Conservation (phyloP, 2,329 filamentous ascomycete genomes). For the Tolypocladium amazonense region DNA sequence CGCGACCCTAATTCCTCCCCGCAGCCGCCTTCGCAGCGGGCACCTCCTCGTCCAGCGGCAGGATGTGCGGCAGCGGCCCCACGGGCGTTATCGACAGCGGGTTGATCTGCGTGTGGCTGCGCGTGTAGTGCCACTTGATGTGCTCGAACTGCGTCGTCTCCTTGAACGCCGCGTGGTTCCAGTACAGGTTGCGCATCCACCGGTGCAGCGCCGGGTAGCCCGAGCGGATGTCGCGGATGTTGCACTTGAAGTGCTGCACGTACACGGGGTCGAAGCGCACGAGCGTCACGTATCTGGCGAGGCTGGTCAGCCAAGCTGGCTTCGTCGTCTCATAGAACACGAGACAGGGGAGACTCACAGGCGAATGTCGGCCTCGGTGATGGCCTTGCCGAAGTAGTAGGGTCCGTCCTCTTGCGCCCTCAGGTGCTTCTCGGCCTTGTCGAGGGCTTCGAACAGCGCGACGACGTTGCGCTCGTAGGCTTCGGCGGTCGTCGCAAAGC, state of each 20-base stretch:
- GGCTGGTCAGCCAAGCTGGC: too few relatives aligned
- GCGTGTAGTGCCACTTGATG: slow-evolving; percentile 71
- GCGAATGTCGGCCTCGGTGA: slow-evolving; percentile 77
- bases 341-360: slow-evolving; percentile 32
- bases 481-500: slow-evolving; percentile 74
- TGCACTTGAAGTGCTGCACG: slow-evolving; percentile 83
- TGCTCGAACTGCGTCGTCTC: slow-evolving; percentile 87
- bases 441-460: slow-evolving; percentile 65
- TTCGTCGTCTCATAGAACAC: too few relatives aligned
- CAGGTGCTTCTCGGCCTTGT: slow-evolving; percentile 66
- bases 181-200: slow-evolving; percentile 80
- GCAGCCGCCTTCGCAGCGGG: slow-evolving; percentile 30
- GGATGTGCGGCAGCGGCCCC: slow-evolving; percentile 73
- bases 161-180: slow-evolving; percentile 67
- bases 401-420: slow-evolving; percentile 35
- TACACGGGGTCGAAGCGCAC: slow-evolving; percentile 70
- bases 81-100: slow-evolving; percentile 67
- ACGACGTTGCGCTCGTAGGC: slow-evolving; percentile 69
- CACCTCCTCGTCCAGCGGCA: slow-evolving; percentile 72
- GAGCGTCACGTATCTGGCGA: slow-evolving; percentile 52
- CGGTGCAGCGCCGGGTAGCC: slow-evolving; percentile 73
- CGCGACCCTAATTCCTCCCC: too few relatives aligned
- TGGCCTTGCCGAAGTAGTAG: slow-evolving; percentile 61
- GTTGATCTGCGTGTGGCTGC: slow-evolving; percentile 56
- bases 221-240: slow-evolving; percentile 71